phyloP scores from a whole-genome alignment of 768 basidiomycete species.

The Gloeostereum incarnatum region DNA sequence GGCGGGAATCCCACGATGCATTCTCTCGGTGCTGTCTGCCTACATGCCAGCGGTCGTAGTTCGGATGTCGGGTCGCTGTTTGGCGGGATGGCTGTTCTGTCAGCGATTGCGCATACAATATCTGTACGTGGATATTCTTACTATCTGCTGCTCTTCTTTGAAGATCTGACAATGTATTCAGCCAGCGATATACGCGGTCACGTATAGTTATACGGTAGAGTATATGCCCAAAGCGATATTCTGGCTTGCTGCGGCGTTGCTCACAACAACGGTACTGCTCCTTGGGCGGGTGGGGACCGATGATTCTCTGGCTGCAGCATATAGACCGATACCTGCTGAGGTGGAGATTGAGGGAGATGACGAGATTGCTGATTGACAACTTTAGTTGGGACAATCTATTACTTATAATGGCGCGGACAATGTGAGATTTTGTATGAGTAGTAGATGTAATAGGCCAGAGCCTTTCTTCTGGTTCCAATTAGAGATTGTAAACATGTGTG shows the following conservation, averaged over 20 bases:
- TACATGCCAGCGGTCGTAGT: slow-evolving; percentile 40
- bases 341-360: no score
- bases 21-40: slow-evolving; percentile 61
- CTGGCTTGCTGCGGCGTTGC: slow-evolving; percentile 44
- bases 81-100: slow-evolving; percentile 61
- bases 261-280: slow-evolving; percentile 37
- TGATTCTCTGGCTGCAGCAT: no score
- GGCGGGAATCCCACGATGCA: slow-evolving; percentile 63
- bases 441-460: no score
- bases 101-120: slow-evolving; percentile 58
- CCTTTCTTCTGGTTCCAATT: no score
- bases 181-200: slow-evolving; percentile 61
- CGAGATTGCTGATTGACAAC: no score
- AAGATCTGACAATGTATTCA: slow-evolving; percentile 15
- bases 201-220: slow-evolving; percentile 57
- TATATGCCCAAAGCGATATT: slow-evolving; percentile 65
- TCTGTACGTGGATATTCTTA: slow-evolving; percentile 23
- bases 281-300: no score
- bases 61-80: slow-evolving; percentile 54
- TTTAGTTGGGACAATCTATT: no score
- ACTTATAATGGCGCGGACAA: no score
- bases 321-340: no score
- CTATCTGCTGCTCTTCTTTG: background rate
- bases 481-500: no score
- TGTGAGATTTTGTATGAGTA: no score